Evolutionary conservation across 495 filamentous ascomycete genomes (phyloP).

Genomic region (Acidiella bohemica): DNA sequence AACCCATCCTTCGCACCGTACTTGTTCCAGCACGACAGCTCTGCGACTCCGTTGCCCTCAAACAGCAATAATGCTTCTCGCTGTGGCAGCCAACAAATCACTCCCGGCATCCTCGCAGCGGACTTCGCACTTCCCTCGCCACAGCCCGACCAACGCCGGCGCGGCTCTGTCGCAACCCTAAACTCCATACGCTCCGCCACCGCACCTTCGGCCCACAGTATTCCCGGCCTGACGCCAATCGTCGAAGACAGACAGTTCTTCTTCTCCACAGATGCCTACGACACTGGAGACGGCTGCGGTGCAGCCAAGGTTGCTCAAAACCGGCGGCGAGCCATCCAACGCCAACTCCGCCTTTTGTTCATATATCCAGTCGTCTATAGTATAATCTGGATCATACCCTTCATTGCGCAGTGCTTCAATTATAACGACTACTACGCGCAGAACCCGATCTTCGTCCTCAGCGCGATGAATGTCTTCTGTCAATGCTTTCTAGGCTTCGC

Average conservation of each 20-base stretch:
- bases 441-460: constrained; percentile 41
- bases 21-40: too few relatives aligned
- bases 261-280: not conserved
- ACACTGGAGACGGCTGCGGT: not conserved
- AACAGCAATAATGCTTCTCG: constrained; percentile 2
- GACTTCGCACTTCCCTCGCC: constrained; percentile 6
- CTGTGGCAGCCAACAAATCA: constrained; percentile 9
- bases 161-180: constrained; percentile 9
- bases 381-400: constrained; percentile 60
- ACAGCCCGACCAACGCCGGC: not conserved
- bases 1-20: too few relatives aligned
- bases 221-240: constrained; percentile 3
- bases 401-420: constrained; percentile 45
- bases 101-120: constrained; percentile 2
- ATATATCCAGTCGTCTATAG: constrained; percentile 60
- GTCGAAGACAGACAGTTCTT: constrained; percentile 3
- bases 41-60: too few relatives aligned
- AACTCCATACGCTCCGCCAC: not conserved
- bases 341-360: constrained; percentile 55
- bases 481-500: constrained; percentile 48
- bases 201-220: not conserved
- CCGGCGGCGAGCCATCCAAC: constrained; percentile 37
- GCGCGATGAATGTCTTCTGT: constrained; percentile 40
- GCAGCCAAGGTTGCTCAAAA: constrained; percentile 1
- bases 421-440: constrained; percentile 41